A percentile compares a stretch with the other conserved stretches of the same genome.
phyloP scores from a whole-genome alignment of 768 basidiomycete genomes.

The Amanita jacksonii region DNA sequence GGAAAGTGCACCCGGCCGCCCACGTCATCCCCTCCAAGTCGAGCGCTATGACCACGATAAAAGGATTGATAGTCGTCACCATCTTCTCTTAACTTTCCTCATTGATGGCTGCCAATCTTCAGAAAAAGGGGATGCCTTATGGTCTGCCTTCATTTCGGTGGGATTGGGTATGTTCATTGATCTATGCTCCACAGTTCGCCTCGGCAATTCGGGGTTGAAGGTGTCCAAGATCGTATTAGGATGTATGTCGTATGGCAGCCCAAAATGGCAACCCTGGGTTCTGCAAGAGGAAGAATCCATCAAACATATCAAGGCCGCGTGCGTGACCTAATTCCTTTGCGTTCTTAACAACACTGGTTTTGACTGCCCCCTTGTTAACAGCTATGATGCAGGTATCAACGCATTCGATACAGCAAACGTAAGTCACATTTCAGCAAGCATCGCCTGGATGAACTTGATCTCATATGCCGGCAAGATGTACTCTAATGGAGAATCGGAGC shows the following conservation, averaged over 20 bases:
- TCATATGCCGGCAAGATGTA: constrained; percentile 44
- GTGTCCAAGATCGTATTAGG: constrained; percentile 60
- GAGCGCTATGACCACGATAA: no score
- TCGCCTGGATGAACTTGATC: neutral
- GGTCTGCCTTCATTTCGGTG: neutral
- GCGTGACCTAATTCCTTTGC: no score
- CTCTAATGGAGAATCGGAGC: constrained; percentile 56
- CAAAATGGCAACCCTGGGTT: constrained; percentile 42
- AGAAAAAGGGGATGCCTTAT: constrained; percentile 2
- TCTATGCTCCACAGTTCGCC: constrained; percentile 23
- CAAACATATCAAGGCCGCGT: constrained; percentile 44
- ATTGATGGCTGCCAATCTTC: neutral
- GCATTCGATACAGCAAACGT: constrained; percentile 52
- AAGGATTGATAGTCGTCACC: no score
- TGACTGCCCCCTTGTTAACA: no score
- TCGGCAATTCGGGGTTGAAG: constrained; percentile 47
- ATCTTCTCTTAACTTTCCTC: no score
- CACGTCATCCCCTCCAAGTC: no score
- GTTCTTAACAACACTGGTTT: no score
- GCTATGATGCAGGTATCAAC: constrained; percentile 53
- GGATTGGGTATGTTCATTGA: no score
- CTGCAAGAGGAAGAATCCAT: constrained; percentile 39
- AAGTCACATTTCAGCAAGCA: constrained; percentile 4
- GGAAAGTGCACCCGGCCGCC: no score
- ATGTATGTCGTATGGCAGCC: constrained; percentile 47